Evolutionary conservation across 164 flowering plant genomes (phyloP), one percentile per base, ranked within the genome.

Genomic region (Stephania yunnanensis): DNA sequence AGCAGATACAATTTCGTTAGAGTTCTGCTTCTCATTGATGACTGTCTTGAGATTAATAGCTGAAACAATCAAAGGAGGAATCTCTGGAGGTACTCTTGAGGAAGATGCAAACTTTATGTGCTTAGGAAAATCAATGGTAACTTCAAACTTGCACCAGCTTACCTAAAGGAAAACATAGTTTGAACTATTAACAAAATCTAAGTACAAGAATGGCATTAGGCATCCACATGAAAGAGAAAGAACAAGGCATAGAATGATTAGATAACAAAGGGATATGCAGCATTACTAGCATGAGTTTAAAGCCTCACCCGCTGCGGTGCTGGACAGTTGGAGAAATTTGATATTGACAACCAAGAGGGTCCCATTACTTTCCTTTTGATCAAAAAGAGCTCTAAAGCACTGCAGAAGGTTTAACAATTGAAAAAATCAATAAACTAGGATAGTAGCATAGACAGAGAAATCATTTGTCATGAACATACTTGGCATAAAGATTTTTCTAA

Each of bases 141-240:
- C 87, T 86, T 96, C 99, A 83, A 87, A 92, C 76, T 92, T 94
- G 84, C 98, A 94, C 98, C 98, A 96, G 88, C 98, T 96, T 48
- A 96, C 97, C 99, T 96, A 85, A 74, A 13, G 66, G 76, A 83
- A 25, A 68, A 63, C 52, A 74, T 8, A 75, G 74, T 55, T 74
- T 75, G 74, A 20, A 7, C 55, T 10, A 30, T 50, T 50, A 29
- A 50, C 13, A 25, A 22, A 71, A 25, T 50, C 42, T 70, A 19
- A 17, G 7, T 31, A 9, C 63, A 55, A 8, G 10, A 15, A 8
- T 75, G 46, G 50, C 71, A 17, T 69, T 20, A 48, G 64, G 53
- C 12, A 17, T 58, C 63, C 66, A 61, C 20, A 20, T 6, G 20
- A 61, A 19, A 6, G 66, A 61, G 29, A 61, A 61, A 6, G 66